Percentiles rank a stretch among this genome's conserved stretches.
Evolutionary conservation across 768 basidiomycete genomes (phyloP).

Genomic region (Mycena epipterygia): DNA sequence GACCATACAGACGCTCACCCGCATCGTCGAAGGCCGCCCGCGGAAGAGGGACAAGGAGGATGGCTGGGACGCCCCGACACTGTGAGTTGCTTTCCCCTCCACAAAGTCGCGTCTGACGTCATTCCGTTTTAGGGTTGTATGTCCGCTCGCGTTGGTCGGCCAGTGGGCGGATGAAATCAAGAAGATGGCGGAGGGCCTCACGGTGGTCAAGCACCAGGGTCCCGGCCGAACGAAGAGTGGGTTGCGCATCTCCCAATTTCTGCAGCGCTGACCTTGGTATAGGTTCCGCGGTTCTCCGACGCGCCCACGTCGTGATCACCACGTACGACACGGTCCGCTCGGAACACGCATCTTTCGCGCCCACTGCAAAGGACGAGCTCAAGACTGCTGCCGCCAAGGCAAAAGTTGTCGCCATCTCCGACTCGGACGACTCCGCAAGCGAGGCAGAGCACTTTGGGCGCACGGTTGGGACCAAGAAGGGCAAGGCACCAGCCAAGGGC

Average conservation of each 20-base stretch:
- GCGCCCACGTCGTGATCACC: constrained; percentile 84
- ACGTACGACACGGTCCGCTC: constrained; percentile 89
- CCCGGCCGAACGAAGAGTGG: constrained; percentile 75
- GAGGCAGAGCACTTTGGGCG: constrained; percentile 63
- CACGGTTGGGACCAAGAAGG: constrained; percentile 53
- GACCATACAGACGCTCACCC: constrained; percentile 91
- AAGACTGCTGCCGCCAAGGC: constrained; percentile 52
- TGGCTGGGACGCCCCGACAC: constrained; percentile 78
- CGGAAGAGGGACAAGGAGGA: constrained; percentile 76
- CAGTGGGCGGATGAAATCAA: constrained; percentile 93
- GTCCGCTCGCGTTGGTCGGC: constrained; percentile 87
- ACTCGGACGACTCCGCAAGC: constrained; percentile 49
- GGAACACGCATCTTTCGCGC: constrained; percentile 72
- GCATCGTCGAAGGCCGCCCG: constrained; percentile 87
- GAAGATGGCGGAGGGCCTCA: constrained; percentile 75
- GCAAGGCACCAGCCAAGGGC: constrained; percentile 54
- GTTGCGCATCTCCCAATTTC: constrained; percentile 29
- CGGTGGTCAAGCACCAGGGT: constrained; percentile 90
- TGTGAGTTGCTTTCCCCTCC: constrained; percentile 61
- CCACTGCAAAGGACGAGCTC: constrained; percentile 67
- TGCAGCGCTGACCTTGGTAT: neutral
- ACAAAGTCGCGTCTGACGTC: constrained; percentile 7
- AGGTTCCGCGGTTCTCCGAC: constrained; percentile 70
- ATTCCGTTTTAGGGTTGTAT: constrained; percentile 74
- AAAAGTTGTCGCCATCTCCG: constrained; percentile 54